These are phyloP conservation scores for Calonectria fujianensis DNA, from an alignment of 2,329 filamentous ascomycete species.

Conservation along the genomic window DNA sequence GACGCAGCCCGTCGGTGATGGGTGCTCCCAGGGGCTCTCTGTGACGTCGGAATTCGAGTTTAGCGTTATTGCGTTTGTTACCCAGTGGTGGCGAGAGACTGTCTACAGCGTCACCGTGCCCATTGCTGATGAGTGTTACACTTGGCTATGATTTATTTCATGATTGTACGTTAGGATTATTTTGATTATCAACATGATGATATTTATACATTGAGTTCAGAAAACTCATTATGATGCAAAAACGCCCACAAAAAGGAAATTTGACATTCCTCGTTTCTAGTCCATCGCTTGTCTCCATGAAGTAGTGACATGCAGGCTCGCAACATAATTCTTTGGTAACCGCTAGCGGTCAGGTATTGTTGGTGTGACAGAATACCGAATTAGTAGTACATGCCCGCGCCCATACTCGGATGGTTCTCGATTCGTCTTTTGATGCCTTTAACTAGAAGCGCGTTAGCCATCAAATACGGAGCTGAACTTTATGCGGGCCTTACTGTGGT, in stretches of 20 bases:
- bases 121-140: slow-evolving; percentile 45
- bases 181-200: not conserved
- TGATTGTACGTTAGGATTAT: not conserved
- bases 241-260: too few species aligned
- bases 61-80: slow-evolving; percentile 53
- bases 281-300: too few species aligned
- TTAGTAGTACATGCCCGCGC: not conserved
- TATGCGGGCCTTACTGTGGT: slow-evolving; percentile 47
- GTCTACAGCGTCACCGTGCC: slow-evolving; percentile 48
- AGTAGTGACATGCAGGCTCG: not conserved
- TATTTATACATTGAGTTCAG: not conserved
- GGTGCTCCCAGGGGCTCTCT: slow-evolving; percentile 51
- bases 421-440: not conserved
- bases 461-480: not conserved
- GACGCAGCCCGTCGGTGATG: slow-evolving; percentile 43
- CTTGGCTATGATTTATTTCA: slow-evolving; percentile 34
- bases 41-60: slow-evolving; percentile 55
- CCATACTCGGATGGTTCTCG: not conserved
- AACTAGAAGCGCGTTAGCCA: not conserved
- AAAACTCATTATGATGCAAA: not conserved
- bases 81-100: slow-evolving; percentile 52
- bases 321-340: not conserved
- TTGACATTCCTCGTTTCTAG: too few species aligned
- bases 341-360: too few species aligned
- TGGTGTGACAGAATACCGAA: not conserved